phyloP scores from a whole-genome alignment of 192 early-diverging fungal genomes.

The Coemansia furcata region DNA sequence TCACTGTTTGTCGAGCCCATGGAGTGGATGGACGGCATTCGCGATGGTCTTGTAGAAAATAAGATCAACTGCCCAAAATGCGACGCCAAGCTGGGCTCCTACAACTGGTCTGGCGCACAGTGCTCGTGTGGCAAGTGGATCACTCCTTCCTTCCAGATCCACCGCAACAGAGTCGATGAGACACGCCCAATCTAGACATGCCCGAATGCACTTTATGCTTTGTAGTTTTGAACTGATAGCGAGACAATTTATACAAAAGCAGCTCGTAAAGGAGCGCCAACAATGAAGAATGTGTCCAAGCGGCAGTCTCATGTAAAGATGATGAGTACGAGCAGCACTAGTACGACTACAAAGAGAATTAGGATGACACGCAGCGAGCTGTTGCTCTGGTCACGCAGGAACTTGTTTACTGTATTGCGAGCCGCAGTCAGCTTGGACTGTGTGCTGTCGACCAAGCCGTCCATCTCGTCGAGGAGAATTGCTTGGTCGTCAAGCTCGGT shows the following conservation, averaged over 20 bases:
- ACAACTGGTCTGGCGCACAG: constrained; percentile 72
- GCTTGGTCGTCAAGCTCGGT: constrained; percentile 53
- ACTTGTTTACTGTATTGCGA: constrained; percentile 37
- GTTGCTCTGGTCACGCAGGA: constrained; percentile 45
- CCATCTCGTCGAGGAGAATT: constrained; percentile 46
- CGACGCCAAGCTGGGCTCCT: constrained; percentile 72
- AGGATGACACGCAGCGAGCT: constrained; percentile 42
- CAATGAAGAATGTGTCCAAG: background rate
- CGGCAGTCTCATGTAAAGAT: constrained; percentile 33
- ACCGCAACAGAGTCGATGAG: constrained; percentile 73
- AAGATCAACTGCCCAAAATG: constrained; percentile 79
- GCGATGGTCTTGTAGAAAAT: constrained; percentile 61
- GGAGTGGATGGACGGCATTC: constrained; percentile 73
- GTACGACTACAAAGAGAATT: constrained; percentile 41
- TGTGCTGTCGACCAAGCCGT: constrained; percentile 35
- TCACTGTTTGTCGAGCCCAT: constrained; percentile 82
- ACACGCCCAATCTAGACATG: constrained; percentile 20
- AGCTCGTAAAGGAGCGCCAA: background rate
- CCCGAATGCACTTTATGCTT: background rate
- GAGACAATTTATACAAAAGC: constrained; percentile 5
- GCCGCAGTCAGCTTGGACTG: constrained; percentile 36
- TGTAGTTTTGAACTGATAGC: background rate
- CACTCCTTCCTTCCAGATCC: constrained; percentile 76
- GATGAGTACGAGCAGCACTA: constrained; percentile 46
- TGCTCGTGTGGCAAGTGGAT: constrained; percentile 83